Evolutionary conservation across 441 rosid genomes (phyloP), one percentile per base, ranked within the genome.

Genomic region (Arabidopsis hybrid): DNA sequence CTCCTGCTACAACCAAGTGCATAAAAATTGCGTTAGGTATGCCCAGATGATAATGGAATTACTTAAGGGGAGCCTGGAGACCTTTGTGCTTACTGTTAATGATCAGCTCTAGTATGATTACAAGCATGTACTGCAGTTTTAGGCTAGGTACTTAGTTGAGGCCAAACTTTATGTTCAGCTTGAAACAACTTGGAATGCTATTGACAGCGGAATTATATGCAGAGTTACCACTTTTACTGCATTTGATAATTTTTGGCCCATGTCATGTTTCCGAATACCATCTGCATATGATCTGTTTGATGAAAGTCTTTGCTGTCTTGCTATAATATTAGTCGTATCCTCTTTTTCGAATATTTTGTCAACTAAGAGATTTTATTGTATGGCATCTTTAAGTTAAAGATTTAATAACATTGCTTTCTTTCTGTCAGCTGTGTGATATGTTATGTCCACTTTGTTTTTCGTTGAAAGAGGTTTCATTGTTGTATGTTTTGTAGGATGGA

Each of bases 331-430:
- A 74, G 62, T 50, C 5, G n/a, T 53, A 58, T 58, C 66, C 58
- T 36, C 65, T 36, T 46, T 50, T 60, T 39, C 31, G 17, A 17
- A 49, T 57, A 67, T 59, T 47, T 47, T 35, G 60, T 56, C 17
- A 74, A 84, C 16, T 85, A 79, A 60, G 86, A 84, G 6, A 79
- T 85, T 65, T 71, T 80, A 45, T 46, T 36, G 2, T 90, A 85
- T 55, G 86, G 86, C 42, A 79, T 77, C 83, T 78, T 66, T 80
- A 38, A 46, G 82, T 84, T 29, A 81, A 42, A 80, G 85, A 40
- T 88, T 55, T 90, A 82, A 73, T 88, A 86, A 82, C 69, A 81
- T 83, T 14, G 76, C 82, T 34, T 85, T 77, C 71, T 9, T 49
- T 75, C 83, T 66, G 75, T 55, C 49, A 45, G 31, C 17, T 59